Conservation (phyloP, 495 filamentous ascomycete genomes). For the Neurospora sp. region DNA sequence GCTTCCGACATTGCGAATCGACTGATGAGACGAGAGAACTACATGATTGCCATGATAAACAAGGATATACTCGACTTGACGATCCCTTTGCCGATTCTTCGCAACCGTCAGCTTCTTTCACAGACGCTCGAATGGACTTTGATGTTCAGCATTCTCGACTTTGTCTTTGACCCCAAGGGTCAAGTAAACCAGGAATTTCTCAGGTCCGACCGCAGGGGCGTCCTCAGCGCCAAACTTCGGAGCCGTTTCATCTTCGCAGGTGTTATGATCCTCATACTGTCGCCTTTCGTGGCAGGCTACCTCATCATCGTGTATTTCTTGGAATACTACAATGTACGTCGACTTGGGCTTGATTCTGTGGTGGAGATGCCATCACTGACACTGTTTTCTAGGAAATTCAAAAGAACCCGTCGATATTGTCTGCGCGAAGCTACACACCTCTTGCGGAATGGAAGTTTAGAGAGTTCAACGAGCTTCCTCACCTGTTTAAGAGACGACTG, state of each 20-base stretch:
- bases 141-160: conserved; percentile 80
- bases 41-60: conserved; percentile 91
- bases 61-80: conserved; percentile 87
- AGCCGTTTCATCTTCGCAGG: conserved; percentile 71
- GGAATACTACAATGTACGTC: conserved; percentile 71
- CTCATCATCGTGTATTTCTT: conserved; percentile 83
- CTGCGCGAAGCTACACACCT: conserved; percentile 80
- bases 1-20: conserved; percentile 96
- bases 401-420: conserved; percentile 70
- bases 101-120: conserved; percentile 69
- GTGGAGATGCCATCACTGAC: conserved; percentile 4
- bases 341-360: background rate
- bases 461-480: conserved; percentile 93
- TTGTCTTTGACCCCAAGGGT: conserved; percentile 79
- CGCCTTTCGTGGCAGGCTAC: conserved; percentile 75
- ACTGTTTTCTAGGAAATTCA: conserved; percentile 62
- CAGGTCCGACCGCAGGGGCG: conserved; percentile 66
- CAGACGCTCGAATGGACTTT: conserved; percentile 80
- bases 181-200: conserved; percentile 77
- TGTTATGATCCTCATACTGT: conserved; percentile 73
- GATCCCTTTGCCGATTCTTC: conserved; percentile 73
- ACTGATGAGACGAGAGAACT: conserved; percentile 93
- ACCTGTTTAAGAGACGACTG: conserved; percentile 77
- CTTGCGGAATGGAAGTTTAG: conserved; percentile 97
- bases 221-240: conserved; percentile 65